phyloP scores from a whole-genome alignment of 164 flowering plant species.

The Cinnamomum micranthum region DNA sequence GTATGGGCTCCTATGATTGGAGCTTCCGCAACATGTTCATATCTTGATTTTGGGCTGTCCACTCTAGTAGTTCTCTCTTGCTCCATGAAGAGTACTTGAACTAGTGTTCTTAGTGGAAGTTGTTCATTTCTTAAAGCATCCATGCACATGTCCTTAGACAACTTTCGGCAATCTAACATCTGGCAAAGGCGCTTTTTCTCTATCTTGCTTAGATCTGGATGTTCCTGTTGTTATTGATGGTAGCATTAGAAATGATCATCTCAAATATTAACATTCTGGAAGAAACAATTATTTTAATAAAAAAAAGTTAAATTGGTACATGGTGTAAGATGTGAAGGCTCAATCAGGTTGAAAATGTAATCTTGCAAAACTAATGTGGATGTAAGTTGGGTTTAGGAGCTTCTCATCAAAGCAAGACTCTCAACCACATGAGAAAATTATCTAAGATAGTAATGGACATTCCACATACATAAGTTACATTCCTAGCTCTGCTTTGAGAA shows the following conservation, averaged over 20 bases:
- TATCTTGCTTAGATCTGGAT: conserved; percentile 57
- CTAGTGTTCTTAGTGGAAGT: conserved; percentile 83
- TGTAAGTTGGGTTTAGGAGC: no score
- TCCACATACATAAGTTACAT: no score
- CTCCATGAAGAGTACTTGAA: conserved; percentile 80
- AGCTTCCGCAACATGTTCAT: conserved; percentile 8
- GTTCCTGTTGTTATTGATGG: conserved; percentile 38
- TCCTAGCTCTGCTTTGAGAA: no score
- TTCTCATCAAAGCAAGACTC: no score
- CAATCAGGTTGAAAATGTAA: no score
- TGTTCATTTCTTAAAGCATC: conserved; percentile 79
- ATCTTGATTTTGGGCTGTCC: conserved; percentile 2
- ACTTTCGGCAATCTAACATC: conserved; percentile 65
- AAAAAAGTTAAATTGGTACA: no score
- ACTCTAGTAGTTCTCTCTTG: conserved; percentile 48
- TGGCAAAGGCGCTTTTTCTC: conserved; percentile 75
- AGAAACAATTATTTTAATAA: no score
- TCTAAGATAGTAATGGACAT: no score
- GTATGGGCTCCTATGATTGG: background rate
- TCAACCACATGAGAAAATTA: no score
- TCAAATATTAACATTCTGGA: no score
- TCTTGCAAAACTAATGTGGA: no score
- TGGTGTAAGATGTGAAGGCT: no score
- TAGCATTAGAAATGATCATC: background rate
- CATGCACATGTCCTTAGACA: conserved; percentile 60